Base-by-base conservation (phyloP, 2,329 filamentous ascomycete genomes). In the Arthrobotrys pseudoclavata region DNA sequence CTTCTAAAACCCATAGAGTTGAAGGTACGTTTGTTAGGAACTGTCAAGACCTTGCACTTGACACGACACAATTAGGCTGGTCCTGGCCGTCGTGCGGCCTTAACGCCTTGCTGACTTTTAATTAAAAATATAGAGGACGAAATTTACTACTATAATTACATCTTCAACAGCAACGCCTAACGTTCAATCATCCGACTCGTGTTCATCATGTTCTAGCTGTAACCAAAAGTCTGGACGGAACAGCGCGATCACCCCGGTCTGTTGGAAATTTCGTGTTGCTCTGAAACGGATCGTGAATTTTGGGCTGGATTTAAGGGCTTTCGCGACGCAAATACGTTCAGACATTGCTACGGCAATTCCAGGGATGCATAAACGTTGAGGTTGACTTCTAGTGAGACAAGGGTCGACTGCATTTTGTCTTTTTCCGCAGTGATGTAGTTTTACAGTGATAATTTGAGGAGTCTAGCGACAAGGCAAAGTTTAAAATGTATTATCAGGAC, bases 191-290 rank as follows among this genome's bases (percentile, higher is more conserved):
- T 34, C 34, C 6, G 20, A n/a, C 1, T 53, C 55, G 2, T 15
- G 31, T 20, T 20, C 34, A 1, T 20, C 34, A 15, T 10, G 34
- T n/a, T 18, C 34, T 3, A 9, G 31, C 9, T 26, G 10, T 42
- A n/a, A 20, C 12, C n/a, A 29, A 18, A 29, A n/a, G 6, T 22
- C 24, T 18, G 24, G 20, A 5, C 7, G 26, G 7, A 9, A 24
- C 12, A 34, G 7, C 20, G 18, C 13, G 0, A n/a, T n/a, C n/a
- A n/a, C n/a, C n/a, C n/a, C n/a, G 34, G 18, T 45, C n/a, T 48
- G 63, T 67, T 67, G 63, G 47, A 67, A 55, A 67, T 67, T 67
- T 67, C 63, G 63, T 45, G 63, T 67, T 67, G 63, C 20, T n/a
- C 55, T n/a, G 0, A 37, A 5, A n/a, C 34, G 12, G 31, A 60